Evolutionary conservation across 371 early-diverging fungal species (phyloP).

Genomic region (Mucor velutinosus): DNA sequence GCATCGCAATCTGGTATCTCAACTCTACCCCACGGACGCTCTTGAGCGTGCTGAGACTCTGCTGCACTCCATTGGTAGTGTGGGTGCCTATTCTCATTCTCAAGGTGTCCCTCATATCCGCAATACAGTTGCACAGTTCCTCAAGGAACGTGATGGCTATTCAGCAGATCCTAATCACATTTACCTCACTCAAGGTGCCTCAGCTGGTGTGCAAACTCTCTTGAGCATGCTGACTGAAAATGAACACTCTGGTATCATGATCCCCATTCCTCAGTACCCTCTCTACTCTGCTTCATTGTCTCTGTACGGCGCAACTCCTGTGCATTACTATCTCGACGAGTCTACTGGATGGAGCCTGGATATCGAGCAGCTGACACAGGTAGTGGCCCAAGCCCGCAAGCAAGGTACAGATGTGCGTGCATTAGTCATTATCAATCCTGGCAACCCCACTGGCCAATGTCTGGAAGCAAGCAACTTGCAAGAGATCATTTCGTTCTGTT

Average conservation of each 20-base stretch:
- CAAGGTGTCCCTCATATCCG: constrained; percentile 89
- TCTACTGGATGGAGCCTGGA: constrained; percentile 79
- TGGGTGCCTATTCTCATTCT: constrained; percentile 95
- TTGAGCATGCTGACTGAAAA: constrained; percentile 78
- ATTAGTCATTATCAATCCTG: constrained; percentile 94
- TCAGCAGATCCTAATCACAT: constrained; percentile 79
- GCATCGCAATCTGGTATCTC: constrained; percentile 49
- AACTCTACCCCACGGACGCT: constrained; percentile 81
- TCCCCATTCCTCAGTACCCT: constrained; percentile 97
- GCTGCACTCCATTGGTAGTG: constrained; percentile 68
- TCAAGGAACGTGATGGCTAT: constrained; percentile 81
- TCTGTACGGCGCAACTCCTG: constrained; percentile 75
- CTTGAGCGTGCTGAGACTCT: constrained; percentile 81
- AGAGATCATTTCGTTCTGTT: constrained; percentile 83
- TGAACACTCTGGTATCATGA: constrained; percentile 88
- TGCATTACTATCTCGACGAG: constrained; percentile 90
- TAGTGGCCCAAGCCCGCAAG: constrained; percentile 60
- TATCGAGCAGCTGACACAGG: constrained; percentile 56
- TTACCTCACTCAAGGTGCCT: constrained; percentile 86
- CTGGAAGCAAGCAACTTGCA: constrained; percentile 75
- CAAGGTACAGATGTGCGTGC: constrained; percentile 86
- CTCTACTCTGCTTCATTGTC: constrained; percentile 90
- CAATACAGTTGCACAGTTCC: constrained; percentile 84
- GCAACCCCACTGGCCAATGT: constrained; percentile 94
- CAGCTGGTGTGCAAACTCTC: constrained; percentile 88